Percentiles rank a stretch among this genome's conserved stretches.
Evolutionary conservation across 768 basidiomycete species (phyloP).

Genomic region (Mycena maculata): DNA sequence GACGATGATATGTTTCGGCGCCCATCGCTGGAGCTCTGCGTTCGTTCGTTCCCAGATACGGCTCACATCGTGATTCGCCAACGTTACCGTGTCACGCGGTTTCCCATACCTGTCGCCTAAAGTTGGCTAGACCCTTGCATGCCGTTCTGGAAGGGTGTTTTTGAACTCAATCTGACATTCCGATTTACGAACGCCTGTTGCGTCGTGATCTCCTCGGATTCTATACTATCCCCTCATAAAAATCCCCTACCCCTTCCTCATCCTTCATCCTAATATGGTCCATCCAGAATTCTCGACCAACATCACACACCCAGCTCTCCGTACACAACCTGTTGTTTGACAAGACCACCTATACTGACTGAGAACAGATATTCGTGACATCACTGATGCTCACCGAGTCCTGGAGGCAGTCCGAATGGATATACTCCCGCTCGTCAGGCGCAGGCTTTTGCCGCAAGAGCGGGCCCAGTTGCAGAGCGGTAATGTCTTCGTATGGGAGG

Average conservation of each 20-base stretch:
- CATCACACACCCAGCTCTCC: constrained; percentile 40
- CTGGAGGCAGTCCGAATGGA: constrained; percentile 70
- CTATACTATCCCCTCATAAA: not conserved
- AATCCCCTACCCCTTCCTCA: not conserved
- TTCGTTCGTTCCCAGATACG: no score
- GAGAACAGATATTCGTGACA: constrained; percentile 66
- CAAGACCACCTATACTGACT: not conserved
- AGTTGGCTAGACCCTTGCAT: no score
- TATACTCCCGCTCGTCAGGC: constrained; percentile 65
- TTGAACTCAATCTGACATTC: no score
- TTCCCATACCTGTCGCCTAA: no score
- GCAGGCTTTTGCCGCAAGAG: constrained; percentile 61
- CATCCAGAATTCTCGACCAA: constrained; percentile 3
- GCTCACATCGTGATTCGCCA: not conserved
- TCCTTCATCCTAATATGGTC: not conserved
- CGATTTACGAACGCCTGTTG: no score
- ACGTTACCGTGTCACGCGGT: not conserved
- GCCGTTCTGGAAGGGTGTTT: no score
- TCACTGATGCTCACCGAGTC: constrained; percentile 66
- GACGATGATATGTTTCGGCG: no score
- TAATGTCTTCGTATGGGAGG: constrained; percentile 76
- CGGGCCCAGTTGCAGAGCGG: constrained; percentile 65
- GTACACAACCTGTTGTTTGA: constrained; percentile 22
- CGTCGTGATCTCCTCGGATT: not conserved
- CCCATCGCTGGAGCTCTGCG: no score